Evolutionary conservation across 2,329 filamentous ascomycete species (phyloP).

Genomic region (Fusarium brachygibbosum): DNA sequence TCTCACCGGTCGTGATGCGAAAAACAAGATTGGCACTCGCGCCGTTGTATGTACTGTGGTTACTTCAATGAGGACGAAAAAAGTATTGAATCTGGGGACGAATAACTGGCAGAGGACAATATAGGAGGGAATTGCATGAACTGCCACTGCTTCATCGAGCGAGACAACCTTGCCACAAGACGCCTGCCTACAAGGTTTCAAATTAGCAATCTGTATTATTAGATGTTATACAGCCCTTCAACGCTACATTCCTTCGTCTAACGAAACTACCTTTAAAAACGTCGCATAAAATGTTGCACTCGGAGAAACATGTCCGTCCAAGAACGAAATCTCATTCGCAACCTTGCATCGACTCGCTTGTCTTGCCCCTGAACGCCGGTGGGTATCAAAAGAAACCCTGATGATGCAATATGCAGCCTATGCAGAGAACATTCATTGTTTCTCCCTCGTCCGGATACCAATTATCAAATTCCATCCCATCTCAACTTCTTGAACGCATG

Average conservation of each 20-base stretch:
- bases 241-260: constrained; percentile 23
- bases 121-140: not conserved
- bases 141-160: not conserved
- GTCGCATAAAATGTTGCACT: constrained; percentile 8
- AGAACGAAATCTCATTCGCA: constrained; percentile 23
- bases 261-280: constrained; percentile 16
- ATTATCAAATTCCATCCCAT: constrained; percentile 20
- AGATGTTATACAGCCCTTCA: constrained; percentile 35
- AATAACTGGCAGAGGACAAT: not conserved
- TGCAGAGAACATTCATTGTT: constrained; percentile 33
- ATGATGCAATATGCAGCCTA: constrained; percentile 48
- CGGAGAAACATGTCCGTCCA: constrained; percentile 27
- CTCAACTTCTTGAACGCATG: constrained; percentile 9
- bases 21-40: not conserved
- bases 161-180: not conserved
- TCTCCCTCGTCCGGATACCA: constrained; percentile 6
- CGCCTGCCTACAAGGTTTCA: not conserved
- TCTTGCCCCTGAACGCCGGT: constrained; percentile 44
- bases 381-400: constrained; percentile 37
- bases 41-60: not conserved
- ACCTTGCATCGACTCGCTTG: constrained; percentile 38
- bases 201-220: constrained; percentile 36
- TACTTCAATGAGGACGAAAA: not conserved
- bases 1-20: not conserved
- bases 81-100: not conserved